These are phyloP conservation scores for Tricladium varicosporioides DNA, from an alignment of 2,329 filamentous ascomycete genomes.

Conservation along the genomic window DNA sequence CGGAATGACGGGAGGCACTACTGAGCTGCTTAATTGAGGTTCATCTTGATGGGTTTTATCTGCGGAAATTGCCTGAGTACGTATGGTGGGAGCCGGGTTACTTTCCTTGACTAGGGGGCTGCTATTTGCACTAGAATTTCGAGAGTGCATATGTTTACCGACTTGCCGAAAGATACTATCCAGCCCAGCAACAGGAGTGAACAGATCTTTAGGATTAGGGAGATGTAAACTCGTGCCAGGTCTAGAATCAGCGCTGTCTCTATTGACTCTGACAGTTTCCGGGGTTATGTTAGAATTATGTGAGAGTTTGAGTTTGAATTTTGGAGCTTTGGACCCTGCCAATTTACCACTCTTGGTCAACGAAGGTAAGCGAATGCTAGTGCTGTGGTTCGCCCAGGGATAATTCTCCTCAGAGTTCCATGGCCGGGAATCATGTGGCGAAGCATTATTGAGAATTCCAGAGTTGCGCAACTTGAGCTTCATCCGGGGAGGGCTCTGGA, in stretches of 20 bases:
- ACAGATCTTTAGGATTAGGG: constrained; percentile 30
- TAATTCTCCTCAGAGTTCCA: constrained; percentile 27
- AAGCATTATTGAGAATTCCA: constrained; percentile 13
- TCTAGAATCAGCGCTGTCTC: constrained; percentile 20
- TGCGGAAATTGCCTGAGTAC: neutral
- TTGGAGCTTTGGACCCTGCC: constrained; percentile 19
- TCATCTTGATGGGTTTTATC: constrained; percentile 3
- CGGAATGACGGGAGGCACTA: constrained; percentile 16
- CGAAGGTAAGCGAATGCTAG: constrained; percentile 8
- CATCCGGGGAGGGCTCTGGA: constrained; percentile 23
- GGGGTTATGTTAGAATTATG: constrained; percentile 29
- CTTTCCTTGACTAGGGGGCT: constrained; percentile 10
- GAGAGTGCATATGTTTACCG: constrained; percentile 27
- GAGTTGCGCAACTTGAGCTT: constrained; percentile 27
- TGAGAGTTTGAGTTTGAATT: constrained; percentile 30
- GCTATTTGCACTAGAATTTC: constrained; percentile 25
- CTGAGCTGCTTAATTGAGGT: constrained; percentile 10
- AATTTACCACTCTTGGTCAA: constrained; percentile 3
- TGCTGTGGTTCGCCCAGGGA: constrained; percentile 20
- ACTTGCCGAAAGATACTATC: constrained; percentile 33
- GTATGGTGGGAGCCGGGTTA: constrained; percentile 1
- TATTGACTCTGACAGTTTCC: constrained; percentile 31
- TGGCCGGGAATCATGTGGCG: constrained; percentile 18
- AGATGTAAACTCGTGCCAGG: constrained; percentile 27
- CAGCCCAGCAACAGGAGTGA: constrained; percentile 29